phyloP scores from a whole-genome alignment of 2,329 filamentous ascomycete genomes.

The Phyllachora maydis region DNA sequence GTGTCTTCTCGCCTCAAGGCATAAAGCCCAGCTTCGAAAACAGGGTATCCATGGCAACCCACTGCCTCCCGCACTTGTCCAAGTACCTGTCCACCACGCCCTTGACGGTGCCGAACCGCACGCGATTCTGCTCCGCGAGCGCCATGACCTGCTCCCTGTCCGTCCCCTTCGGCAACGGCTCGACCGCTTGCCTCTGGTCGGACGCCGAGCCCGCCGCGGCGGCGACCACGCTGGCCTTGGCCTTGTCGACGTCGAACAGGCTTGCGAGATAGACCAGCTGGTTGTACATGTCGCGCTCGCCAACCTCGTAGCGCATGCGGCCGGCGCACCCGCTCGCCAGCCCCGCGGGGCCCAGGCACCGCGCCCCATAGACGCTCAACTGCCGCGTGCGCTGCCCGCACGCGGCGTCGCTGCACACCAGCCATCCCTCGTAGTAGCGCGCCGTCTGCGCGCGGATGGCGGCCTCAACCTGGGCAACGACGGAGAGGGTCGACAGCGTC shows the following conservation, averaged over 20 bases:
- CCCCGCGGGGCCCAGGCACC: constrained; percentile 74
- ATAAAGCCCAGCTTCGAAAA: constrained; percentile 48
- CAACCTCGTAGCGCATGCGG: constrained; percentile 71
- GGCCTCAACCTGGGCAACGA: constrained; percentile 74
- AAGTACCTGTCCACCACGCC: constrained; percentile 64
- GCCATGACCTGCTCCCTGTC: constrained; percentile 45
- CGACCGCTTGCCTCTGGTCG: constrained; percentile 8
- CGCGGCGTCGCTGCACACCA: constrained; percentile 73
- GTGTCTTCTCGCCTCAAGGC: too few relatives aligned
- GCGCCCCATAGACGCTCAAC: constrained; percentile 79
- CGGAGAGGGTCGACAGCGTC: constrained; percentile 44
- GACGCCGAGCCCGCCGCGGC: constrained; percentile 20
- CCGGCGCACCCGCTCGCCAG: constrained; percentile 71
- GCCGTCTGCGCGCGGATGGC: constrained; percentile 61
- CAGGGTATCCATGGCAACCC: constrained; percentile 82
- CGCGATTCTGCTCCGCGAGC: constrained; percentile 65
- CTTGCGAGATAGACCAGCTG: constrained; percentile 75
- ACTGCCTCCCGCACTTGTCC: constrained; percentile 76
- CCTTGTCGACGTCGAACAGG: constrained; percentile 81
- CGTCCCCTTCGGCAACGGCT: constrained; percentile 19
- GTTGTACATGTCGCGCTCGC: constrained; percentile 84
- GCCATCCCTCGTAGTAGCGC: constrained; percentile 81
- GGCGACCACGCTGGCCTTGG: constrained; percentile 28
- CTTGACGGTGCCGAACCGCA: constrained; percentile 57
- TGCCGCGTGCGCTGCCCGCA: constrained; percentile 78